Conservation (phyloP, 1,139 yeast genomes). For the Pichia inconspicua region DNA sequence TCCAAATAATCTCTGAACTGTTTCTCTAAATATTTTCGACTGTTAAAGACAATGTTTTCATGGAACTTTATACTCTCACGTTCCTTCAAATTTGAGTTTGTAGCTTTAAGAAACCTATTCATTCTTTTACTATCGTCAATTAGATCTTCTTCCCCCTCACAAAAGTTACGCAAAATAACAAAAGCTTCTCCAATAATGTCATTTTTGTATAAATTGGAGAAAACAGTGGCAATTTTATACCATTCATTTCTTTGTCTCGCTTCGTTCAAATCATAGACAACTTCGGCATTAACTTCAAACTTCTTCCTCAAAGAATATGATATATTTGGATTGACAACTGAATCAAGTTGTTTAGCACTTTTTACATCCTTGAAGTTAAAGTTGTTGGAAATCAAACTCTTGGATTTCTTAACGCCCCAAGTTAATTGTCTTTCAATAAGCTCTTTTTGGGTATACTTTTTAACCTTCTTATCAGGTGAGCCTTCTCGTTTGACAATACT, state of each 20-base stretch:
- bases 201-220: slow-evolving; percentile 49
- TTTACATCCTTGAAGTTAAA: slow-evolving; percentile 26
- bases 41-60: slow-evolving; percentile 45
- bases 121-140: slow-evolving; percentile 8
- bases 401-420: slow-evolving; percentile 24
- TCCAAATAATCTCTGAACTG: slow-evolving; percentile 76
- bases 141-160: slow-evolving; percentile 15
- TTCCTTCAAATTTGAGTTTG: slow-evolving; percentile 18
- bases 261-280: slow-evolving; percentile 63
- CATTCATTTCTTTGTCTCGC: slow-evolving; percentile 46
- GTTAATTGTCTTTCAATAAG: slow-evolving; percentile 19
- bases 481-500: slow-evolving; percentile 26
- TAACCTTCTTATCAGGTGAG: slow-evolving; percentile 17
- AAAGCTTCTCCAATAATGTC: slow-evolving; percentile 60
- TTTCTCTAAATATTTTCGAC: slow-evolving; percentile 56
- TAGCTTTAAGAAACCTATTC: slow-evolving; percentile 7
- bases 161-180: slow-evolving; percentile 36
- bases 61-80: slow-evolving; percentile 34
- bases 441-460: slow-evolving; percentile 14
- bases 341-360: slow-evolving; percentile 17
- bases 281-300: slow-evolving; percentile 67
- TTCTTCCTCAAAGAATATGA: slow-evolving; percentile 38
- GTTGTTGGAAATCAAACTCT: slow-evolving; percentile 24
- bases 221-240: slow-evolving; percentile 45
- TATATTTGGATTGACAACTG: slow-evolving; percentile 25